These are phyloP conservation scores for Byssochlamys sp. DNA, from an alignment of 2,329 filamentous ascomycete species.

Conservation along the genomic window DNA sequence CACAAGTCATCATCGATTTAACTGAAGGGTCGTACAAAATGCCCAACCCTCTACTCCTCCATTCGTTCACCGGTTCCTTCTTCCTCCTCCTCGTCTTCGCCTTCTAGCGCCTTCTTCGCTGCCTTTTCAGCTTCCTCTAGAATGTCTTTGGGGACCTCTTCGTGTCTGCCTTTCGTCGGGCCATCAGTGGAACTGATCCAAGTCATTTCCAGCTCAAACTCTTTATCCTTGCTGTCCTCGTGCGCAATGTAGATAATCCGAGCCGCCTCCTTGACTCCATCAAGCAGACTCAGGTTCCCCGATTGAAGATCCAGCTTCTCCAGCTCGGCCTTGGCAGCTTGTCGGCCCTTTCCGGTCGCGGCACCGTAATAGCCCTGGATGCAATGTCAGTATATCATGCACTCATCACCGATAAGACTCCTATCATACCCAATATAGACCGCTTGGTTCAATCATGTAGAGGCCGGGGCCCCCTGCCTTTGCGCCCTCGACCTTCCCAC, in stretches of 20 bases:
- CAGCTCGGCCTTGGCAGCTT: slow-evolving; percentile 93
- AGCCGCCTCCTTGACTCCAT: slow-evolving; percentile 92
- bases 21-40: slow-evolving; percentile 4
- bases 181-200: slow-evolving; percentile 83
- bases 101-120: slow-evolving; percentile 81
- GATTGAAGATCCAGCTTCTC: slow-evolving; percentile 88
- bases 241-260: slow-evolving; percentile 95
- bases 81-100: slow-evolving; percentile 73
- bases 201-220: slow-evolving; percentile 98
- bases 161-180: slow-evolving; percentile 82
- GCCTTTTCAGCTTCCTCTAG: slow-evolving; percentile 84
- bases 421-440: slow-evolving; percentile 70
- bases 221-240: slow-evolving; percentile 99
- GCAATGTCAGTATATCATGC: slow-evolving; percentile 13
- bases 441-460: slow-evolving; percentile 98
- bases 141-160: slow-evolving; percentile 85
- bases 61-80: slow-evolving; percentile 64
- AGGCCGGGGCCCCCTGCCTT: slow-evolving; percentile 82
- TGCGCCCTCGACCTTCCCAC: slow-evolving; percentile 67
- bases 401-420: neutral
- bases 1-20: neutral
- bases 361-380: slow-evolving; percentile 84
- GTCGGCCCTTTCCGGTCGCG: slow-evolving; percentile 90
- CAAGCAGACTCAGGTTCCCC: slow-evolving; percentile 64
- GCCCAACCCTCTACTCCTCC: slow-evolving; percentile 58